Evolutionary conservation across 495 filamentous ascomycete genomes (phyloP).

Genomic region (Aspergillus bertholletiae): DNA sequence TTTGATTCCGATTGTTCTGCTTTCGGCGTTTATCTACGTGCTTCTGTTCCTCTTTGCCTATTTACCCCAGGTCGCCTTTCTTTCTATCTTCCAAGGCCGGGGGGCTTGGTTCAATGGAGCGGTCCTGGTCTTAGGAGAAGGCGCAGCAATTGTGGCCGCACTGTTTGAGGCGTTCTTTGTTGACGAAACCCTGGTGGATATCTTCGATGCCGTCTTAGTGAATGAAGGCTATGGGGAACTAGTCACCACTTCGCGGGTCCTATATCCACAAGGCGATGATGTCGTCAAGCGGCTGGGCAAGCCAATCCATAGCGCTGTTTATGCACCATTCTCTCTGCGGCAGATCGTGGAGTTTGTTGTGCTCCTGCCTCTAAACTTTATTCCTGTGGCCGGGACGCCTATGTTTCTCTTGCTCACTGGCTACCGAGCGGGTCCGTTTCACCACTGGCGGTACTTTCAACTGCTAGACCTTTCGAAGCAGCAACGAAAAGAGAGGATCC

Average conservation of each 20-base stretch:
- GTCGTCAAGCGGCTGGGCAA: slow-evolving; percentile 56
- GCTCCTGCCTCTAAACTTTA: slow-evolving; percentile 62
- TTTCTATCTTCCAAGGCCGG: slow-evolving; percentile 58
- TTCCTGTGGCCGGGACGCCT: slow-evolving; percentile 59
- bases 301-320: slow-evolving; percentile 53
- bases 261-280: slow-evolving; percentile 49
- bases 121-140: slow-evolving; percentile 65
- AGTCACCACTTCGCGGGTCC: slow-evolving; percentile 49
- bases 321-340: slow-evolving; percentile 65
- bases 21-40: slow-evolving; percentile 57
- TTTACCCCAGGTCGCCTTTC: slow-evolving; percentile 59
- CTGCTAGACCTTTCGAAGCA: slow-evolving; percentile 54
- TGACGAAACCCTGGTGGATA: slow-evolving; percentile 64
- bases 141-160: slow-evolving; percentile 53
- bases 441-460: slow-evolving; percentile 66
- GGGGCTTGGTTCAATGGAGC: slow-evolving; percentile 61
- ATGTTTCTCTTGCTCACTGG: slow-evolving; percentile 62
- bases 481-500: slow-evolving; percentile 52
- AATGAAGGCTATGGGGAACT: slow-evolving; percentile 57
- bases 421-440: slow-evolving; percentile 61
- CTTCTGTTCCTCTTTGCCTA: slow-evolving; percentile 61
- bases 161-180: slow-evolving; percentile 69
- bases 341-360: slow-evolving; percentile 77
- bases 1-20: slow-evolving; percentile 53
- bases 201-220: slow-evolving; percentile 62